Base-by-base conservation (phyloP, 768 basidiomycete species). In the Podaxis sp. region DNA sequence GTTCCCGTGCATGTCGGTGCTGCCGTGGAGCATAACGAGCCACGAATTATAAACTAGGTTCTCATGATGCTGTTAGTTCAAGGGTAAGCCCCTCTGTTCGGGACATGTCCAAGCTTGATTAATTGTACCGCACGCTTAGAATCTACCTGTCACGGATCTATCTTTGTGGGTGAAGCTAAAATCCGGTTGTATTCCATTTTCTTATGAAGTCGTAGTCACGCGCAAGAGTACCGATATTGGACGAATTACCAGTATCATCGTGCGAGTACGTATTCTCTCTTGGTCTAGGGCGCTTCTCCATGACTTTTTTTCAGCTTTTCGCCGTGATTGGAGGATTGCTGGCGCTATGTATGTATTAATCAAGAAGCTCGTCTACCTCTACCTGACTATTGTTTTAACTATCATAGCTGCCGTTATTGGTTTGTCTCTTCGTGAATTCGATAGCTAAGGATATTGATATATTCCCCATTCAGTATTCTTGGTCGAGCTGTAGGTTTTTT, bases 81-180 rank as follows among this genome's bases (percentile, higher is more conserved):
- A 56, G 61, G 61, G 61, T 62, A 10, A 49, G 37, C 13, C 10
- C n/a, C 12, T 26, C 48, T 36, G n/a, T 48, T 17, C 33, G n/a
- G 11, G 5, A 26, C 12, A 10, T 24, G 40, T 40, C 36, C 13
- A 40, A 62, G 6, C 44, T 1, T 36, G 15, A 40, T 36, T 56
- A 5, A 46, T 36, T 30, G n/a, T 26, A 6, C 5, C 22, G 17
- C 15, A 15, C 30, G 4, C 11, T 20, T 28, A 62, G 61, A 17
- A 30, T 56, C n/a, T 62, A 62, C 22, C 26, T 62, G 10, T 62
- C 61, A 38, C 44, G 54, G 22, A 62, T 62, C 13, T 62, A 62
- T 22, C 33, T 49, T n/a, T 62, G 61, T 62, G 61, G 17, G 61
- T 56, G 17, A 22, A 40, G n/a, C 3, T 22, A 13, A 15, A 13